A percentile compares a stretch with the other conserved stretches of the same genome.
Evolutionary conservation across 2,329 filamentous ascomycete species (phyloP).

Genomic region (Fusarium dlaminii): DNA sequence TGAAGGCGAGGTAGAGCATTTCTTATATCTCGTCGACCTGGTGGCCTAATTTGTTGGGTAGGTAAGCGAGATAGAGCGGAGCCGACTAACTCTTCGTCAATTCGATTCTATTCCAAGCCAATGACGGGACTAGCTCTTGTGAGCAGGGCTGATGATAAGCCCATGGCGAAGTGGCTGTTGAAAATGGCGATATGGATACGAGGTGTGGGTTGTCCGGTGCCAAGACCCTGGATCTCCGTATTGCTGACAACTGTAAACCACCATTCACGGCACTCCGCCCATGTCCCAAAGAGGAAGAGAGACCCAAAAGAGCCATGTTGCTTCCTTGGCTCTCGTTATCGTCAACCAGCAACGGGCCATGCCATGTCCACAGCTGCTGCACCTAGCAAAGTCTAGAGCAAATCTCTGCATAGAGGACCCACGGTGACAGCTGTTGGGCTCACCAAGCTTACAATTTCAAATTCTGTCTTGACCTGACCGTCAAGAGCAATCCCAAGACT

Average conservation of each 20-base stretch:
- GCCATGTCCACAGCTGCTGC: slow-evolving; percentile 26
- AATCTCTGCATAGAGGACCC: slow-evolving; percentile 23
- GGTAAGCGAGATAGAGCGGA: slow-evolving; percentile 36
- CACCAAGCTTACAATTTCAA: slow-evolving; percentile 22
- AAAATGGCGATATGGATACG: slow-evolving; percentile 43
- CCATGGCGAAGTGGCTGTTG: slow-evolving; percentile 38
- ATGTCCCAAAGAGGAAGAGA: slow-evolving; percentile 33
- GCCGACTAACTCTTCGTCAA: slow-evolving; percentile 25
- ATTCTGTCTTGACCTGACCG: slow-evolving; percentile 3
- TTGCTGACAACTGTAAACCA: slow-evolving; percentile 33
- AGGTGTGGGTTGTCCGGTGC: slow-evolving; percentile 35
- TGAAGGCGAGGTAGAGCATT: slow-evolving; percentile 26
- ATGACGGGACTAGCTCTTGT: slow-evolving; percentile 32
- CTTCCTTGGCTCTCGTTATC: slow-evolving; percentile 30
- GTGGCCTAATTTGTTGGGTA: slow-evolving; percentile 24
- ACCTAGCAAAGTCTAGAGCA: slow-evolving; percentile 29
- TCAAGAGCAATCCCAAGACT: neutral
- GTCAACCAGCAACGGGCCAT: slow-evolving; percentile 14
- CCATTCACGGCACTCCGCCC: slow-evolving; percentile 33
- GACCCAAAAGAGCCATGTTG: slow-evolving; percentile 26
- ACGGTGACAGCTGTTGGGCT: slow-evolving; percentile 23
- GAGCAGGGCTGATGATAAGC: slow-evolving; percentile 42
- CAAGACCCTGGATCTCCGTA: slow-evolving; percentile 38
- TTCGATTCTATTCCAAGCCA: slow-evolving; percentile 31
- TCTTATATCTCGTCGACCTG: slow-evolving; percentile 39